Percentiles rank a stretch among this genome's conserved stretches.
phyloP scores from a whole-genome alignment of 1,284 basidiomycete species.

The Xerocomus nothofagi region DNA sequence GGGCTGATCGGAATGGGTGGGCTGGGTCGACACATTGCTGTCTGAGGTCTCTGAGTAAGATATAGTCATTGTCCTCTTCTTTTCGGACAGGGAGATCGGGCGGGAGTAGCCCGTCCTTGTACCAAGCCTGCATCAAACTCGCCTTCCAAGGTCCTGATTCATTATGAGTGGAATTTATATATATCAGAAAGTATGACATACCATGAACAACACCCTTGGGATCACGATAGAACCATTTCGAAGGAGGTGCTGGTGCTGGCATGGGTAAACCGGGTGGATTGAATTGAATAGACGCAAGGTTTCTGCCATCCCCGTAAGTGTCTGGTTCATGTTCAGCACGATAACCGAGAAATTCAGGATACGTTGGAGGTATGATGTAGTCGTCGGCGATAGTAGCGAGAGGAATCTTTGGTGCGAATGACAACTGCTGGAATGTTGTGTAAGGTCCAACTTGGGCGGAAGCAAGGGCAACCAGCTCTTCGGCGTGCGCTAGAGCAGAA shows the following conservation, averaged over 20 bases:
- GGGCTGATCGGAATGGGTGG: conserved; percentile 65
- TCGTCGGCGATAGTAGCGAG: conserved; percentile 84
- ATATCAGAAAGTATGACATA: conserved; percentile 35
- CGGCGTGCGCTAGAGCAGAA: conserved; percentile 44
- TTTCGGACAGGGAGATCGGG: conserved; percentile 75
- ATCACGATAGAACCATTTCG: conserved; percentile 77
- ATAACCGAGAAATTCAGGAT: conserved; percentile 73
- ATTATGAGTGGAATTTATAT: conserved; percentile 7
- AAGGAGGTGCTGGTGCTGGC: conserved; percentile 61
- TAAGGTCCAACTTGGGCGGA: conserved; percentile 76
- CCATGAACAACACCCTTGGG: conserved; percentile 77
- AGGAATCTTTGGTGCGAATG: conserved; percentile 80
- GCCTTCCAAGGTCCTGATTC: conserved; percentile 76
- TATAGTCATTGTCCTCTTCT: conserved; percentile 69
- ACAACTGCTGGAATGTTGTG: conserved; percentile 85
- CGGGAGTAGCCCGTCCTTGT: conserved; percentile 75
- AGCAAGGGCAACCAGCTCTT: conserved; percentile 68
- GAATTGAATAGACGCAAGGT: conserved; percentile 64
- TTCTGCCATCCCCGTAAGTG: conserved; percentile 42
- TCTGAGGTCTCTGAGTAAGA: conserved; percentile 68
- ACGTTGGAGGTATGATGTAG: conserved; percentile 86
- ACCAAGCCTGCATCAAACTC: conserved; percentile 83
- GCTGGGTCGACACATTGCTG: conserved; percentile 74
- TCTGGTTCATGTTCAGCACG: conserved; percentile 61
- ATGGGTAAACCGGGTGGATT: conserved; percentile 75